Evolutionary conservation across 805 yeast genomes (phyloP).

Genomic region (Jamesozyma rosinii): DNA sequence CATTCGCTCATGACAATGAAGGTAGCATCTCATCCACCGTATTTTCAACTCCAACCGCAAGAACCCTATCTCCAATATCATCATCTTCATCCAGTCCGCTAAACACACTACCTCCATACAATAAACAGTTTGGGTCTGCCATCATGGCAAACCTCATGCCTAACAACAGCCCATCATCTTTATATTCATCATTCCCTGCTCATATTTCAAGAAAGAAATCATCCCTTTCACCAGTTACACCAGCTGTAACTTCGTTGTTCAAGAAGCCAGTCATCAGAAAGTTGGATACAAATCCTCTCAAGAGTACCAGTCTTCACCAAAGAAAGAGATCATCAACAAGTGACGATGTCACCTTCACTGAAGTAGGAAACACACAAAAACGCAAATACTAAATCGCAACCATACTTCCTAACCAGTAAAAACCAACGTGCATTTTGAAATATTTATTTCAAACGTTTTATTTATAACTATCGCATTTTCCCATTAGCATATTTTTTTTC

Average conservation of each 20-base stretch:
- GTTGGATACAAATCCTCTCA: not conserved
- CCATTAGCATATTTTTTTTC: not conserved
- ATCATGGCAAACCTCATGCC: not conserved
- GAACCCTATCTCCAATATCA: not conserved
- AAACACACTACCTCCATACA: not conserved
- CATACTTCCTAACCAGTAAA: too few species aligned
- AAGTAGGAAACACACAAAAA: slow-evolving; percentile 11
- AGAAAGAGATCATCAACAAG: slow-evolving; percentile 22
- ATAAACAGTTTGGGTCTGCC: not conserved
- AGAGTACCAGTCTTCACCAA: slow-evolving; percentile 9
- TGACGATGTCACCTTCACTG: slow-evolving; percentile 23
- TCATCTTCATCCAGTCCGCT: slow-evolving; percentile 3
- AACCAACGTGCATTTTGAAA: too few species aligned
- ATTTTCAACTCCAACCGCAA: slow-evolving; percentile 3
- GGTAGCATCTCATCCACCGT: slow-evolving; percentile 2
- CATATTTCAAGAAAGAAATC: slow-evolving; percentile 13
- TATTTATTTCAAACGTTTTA: too few species aligned
- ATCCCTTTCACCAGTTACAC: slow-evolving; percentile 16
- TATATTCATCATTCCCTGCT: not conserved
- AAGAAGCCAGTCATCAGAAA: slow-evolving; percentile 1
- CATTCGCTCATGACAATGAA: not conserved
- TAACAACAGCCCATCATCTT: not conserved
- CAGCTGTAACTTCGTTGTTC: slow-evolving; percentile 16
- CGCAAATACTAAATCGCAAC: slow-evolving; percentile 2
- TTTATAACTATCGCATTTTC: too few species aligned